These are phyloP conservation scores for Neurospora terricola DNA, from an alignment of 495 filamentous ascomycete species.

Conservation along the genomic window DNA sequence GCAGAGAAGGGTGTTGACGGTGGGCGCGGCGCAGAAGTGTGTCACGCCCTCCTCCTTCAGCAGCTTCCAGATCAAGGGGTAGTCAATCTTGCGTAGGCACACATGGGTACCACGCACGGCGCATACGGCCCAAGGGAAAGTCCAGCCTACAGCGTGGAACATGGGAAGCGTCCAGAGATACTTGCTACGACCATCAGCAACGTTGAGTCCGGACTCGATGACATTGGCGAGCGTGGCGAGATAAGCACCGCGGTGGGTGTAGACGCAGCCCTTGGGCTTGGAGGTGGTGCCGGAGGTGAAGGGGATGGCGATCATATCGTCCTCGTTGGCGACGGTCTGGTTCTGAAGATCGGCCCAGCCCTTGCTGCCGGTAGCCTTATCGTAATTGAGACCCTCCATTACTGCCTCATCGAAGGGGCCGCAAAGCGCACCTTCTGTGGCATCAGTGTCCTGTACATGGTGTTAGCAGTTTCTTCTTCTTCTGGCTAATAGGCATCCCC, in stretches of 20 bases:
- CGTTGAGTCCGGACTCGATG: constrained; percentile 79
- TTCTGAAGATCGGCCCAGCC: constrained; percentile 72
- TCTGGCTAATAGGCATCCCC: background rate
- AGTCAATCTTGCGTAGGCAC: constrained; percentile 90
- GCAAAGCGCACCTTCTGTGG: constrained; percentile 56
- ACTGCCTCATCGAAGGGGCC: constrained; percentile 82
- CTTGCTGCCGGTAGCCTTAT: constrained; percentile 45
- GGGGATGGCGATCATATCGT: constrained; percentile 63
- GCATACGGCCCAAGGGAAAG: constrained; percentile 80
- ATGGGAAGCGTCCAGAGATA: constrained; percentile 93
- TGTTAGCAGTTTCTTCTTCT: constrained; percentile 1
- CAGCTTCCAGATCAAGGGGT: constrained; percentile 80
- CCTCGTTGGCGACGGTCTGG: constrained; percentile 56
- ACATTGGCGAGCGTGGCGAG: constrained; percentile 77
- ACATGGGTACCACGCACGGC: constrained; percentile 90
- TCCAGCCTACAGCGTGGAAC: constrained; percentile 92
- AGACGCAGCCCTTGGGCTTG: constrained; percentile 86
- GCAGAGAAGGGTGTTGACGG: constrained; percentile 90
- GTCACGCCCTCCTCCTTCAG: constrained; percentile 78
- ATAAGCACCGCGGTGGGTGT: constrained; percentile 80
- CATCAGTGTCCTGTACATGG: constrained; percentile 59
- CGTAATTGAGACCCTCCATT: constrained; percentile 65
- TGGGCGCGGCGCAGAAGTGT: constrained; percentile 93
- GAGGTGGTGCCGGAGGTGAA: constrained; percentile 95
- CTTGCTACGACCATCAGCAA: constrained; percentile 52